Conservation (phyloP, 2,329 filamentous ascomycete species). For the Albifimbria verrucaria region DNA sequence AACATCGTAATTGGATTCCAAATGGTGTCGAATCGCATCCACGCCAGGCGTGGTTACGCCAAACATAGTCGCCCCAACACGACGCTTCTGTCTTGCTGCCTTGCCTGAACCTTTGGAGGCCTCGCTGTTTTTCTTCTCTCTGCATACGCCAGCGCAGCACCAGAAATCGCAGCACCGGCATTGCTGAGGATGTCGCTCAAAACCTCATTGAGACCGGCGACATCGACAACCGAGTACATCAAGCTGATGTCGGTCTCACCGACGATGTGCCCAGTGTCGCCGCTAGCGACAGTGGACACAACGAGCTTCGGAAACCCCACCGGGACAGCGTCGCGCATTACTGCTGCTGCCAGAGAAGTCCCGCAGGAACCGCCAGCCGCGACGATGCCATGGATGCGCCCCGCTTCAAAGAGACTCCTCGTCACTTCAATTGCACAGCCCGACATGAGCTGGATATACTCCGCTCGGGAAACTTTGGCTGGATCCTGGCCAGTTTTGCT, state of each 20-base stretch:
- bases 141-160: conserved; percentile 50
- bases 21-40: conserved; percentile 46
- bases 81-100: conserved; percentile 29
- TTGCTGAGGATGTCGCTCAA: conserved; percentile 58
- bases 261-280: conserved; percentile 61
- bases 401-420: conserved; percentile 29
- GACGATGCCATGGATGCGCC: conserved; percentile 52
- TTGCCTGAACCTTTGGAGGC: neutral
- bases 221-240: conserved; percentile 70
- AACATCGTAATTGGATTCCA: conserved; percentile 42
- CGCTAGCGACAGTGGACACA: conserved; percentile 66
- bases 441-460: conserved; percentile 57
- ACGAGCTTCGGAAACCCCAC: conserved; percentile 69
- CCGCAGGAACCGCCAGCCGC: conserved; percentile 61
- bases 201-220: conserved; percentile 62
- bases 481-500: conserved; percentile 28
- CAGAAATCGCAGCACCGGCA: conserved; percentile 58
- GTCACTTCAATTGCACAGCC: conserved; percentile 41
- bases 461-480: conserved; percentile 41
- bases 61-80: conserved; percentile 69
- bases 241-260: conserved; percentile 67
- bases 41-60: conserved; percentile 69
- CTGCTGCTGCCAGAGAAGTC: conserved; percentile 55
- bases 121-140: conserved; percentile 5
- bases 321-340: conserved; percentile 59